These are phyloP conservation scores for Tolypocladium ophioglossoides DNA, from an alignment of 2,329 filamentous ascomycete species.

Conservation along the genomic window DNA sequence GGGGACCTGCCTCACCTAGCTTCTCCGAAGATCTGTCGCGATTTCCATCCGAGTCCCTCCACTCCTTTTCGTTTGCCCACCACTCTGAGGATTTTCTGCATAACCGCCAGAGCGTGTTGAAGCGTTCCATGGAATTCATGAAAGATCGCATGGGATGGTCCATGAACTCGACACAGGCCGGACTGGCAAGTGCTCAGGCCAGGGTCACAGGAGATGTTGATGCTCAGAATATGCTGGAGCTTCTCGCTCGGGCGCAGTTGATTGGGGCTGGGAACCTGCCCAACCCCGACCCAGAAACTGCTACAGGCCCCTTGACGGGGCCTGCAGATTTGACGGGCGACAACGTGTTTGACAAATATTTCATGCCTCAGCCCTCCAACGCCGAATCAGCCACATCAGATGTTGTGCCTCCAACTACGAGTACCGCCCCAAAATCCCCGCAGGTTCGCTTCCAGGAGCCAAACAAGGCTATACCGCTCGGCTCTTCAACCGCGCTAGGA, in stretches of 20 bases:
- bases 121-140: slow-evolving; percentile 94
- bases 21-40: slow-evolving; percentile 82
- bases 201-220: slow-evolving; percentile 75
- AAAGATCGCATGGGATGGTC: slow-evolving; percentile 81
- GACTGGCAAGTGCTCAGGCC: slow-evolving; percentile 73
- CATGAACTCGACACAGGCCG: slow-evolving; percentile 52
- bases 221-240: slow-evolving; percentile 81
- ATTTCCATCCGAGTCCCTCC: slow-evolving; percentile 90
- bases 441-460: slow-evolving; percentile 5
- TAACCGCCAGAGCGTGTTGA: slow-evolving; percentile 84
- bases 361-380: slow-evolving; percentile 45
- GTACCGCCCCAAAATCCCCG: slow-evolving; percentile 10
- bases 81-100: slow-evolving; percentile 89
- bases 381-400: slow-evolving; percentile 33
- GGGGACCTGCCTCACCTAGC: slow-evolving; percentile 61
- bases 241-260: slow-evolving; percentile 72
- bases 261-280: slow-evolving; percentile 57
- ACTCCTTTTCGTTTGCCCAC: slow-evolving; percentile 96
- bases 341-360: slow-evolving; percentile 80
- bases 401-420: slow-evolving; percentile 20
- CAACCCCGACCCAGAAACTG: slow-evolving; percentile 29
- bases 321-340: slow-evolving; percentile 62
- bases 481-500: slow-evolving; percentile 7
- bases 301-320: slow-evolving; percentile 59
- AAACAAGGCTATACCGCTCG: slow-evolving; percentile 6